These are phyloP conservation scores for Moniliophthora roreri DNA, from an alignment of 1,284 basidiomycete genomes.

Conservation along the genomic window DNA sequence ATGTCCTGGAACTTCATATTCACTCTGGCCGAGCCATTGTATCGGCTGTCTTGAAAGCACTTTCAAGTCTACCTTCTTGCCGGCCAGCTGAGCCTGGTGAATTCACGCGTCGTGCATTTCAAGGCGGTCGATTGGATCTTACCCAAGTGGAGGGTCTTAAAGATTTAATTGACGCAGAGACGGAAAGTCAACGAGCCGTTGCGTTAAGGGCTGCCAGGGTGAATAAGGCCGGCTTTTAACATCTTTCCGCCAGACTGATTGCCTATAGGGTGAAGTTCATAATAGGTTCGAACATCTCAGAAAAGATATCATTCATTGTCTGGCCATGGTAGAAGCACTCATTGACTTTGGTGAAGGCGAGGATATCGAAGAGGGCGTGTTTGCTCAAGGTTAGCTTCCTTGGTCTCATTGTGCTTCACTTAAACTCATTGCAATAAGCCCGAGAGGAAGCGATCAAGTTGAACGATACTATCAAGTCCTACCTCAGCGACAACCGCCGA, in stretches of 20 bases:
- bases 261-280: slow-evolving; percentile 55
- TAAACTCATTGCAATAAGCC: slow-evolving; percentile 37
- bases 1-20: slow-evolving; percentile 83
- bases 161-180: slow-evolving; percentile 85
- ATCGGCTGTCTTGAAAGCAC: slow-evolving; percentile 61
- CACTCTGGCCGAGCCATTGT: slow-evolving; percentile 87
- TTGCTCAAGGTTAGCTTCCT: slow-evolving; percentile 51
- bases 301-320: slow-evolving; percentile 62
- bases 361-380: slow-evolving; percentile 78
- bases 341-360: slow-evolving; percentile 93
- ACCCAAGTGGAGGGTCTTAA: slow-evolving; percentile 84
- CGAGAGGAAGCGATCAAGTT: slow-evolving; percentile 46
- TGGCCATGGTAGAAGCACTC: slow-evolving; percentile 80
- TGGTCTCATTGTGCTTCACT: slow-evolving; percentile 5
- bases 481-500: slow-evolving; percentile 67
- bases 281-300: slow-evolving; percentile 65
- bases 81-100: slow-evolving; percentile 84
- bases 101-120: slow-evolving; percentile 83
- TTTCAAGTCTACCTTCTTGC: slow-evolving; percentile 58
- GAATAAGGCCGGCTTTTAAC: slow-evolving; percentile 27
- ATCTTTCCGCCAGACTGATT: no score
- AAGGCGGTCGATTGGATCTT: slow-evolving; percentile 77
- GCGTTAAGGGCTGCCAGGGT: slow-evolving; percentile 72
- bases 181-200: slow-evolving; percentile 74
- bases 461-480: slow-evolving; percentile 46